Evolutionary conservation across 2,329 filamentous ascomycete species (phyloP), one percentile per base, ranked within the genome.

Genomic region (Fusarium kyushuense): DNA sequence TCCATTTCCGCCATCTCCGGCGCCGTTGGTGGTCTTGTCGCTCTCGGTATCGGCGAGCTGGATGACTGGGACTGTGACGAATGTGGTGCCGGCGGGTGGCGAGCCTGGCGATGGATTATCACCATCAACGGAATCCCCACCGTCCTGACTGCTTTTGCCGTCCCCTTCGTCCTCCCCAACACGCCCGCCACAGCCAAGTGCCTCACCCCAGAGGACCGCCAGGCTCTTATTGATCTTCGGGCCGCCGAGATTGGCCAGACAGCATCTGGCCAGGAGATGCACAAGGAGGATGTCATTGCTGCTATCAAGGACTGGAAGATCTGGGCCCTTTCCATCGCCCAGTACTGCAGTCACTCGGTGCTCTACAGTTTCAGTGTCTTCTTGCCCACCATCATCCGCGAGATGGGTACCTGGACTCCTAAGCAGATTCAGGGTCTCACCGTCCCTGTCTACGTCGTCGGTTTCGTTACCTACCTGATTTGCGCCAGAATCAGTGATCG

Each of bases 81-180:
- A 82, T 84, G 90, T 58, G 87, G 87, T 1, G 73, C 85, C 12
- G 78, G 79, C 1, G 88, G 87, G 3, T 81, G 84, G 61, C 76
- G 80, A n/a, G 89, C 86, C 1, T 91, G 89, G 89, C 79, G 89
- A 47, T 91, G 89, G 89, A 88, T 90, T 62, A 81, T 91, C 75
- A 85, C 87, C 54, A 75, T 88, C 40, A 79, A 83, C 73, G 89
- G 89, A 1, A 55, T 67, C 3, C 71, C 71, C 5, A 73, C 71
- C 4, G 79, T 90, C 21, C 36, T 89, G 5, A 75, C 88, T 1
- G 89, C 87, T 0, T 72, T 88, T 3, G 74, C 79, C 0, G 83
- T 84, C 4, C 87, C 83, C 76, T 89, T 86, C 48, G 72, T 86
- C 29, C 78, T 92, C 1, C 85, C 89, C 5, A 86, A 91, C 72